phyloP scores from a whole-genome alignment of 208 protist species.

The Crithidia acanthocephali region DNA sequence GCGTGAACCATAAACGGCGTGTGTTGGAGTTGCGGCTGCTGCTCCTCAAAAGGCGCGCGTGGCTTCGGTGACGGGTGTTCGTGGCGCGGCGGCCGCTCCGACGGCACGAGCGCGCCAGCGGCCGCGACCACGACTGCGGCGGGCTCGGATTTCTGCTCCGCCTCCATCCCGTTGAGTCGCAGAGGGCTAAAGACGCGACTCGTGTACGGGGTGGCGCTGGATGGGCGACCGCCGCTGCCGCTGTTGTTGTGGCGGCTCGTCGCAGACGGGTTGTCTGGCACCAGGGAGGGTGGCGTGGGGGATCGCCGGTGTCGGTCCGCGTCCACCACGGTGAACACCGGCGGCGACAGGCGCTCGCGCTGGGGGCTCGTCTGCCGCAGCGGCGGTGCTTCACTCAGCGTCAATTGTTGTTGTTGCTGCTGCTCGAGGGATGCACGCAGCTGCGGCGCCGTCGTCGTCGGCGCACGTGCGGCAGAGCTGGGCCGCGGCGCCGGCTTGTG shows the following conservation, averaged over 20 bases:
- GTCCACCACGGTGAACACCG: neutral
- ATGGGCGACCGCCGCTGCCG: neutral
- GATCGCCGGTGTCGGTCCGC: neutral
- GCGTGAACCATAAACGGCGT: neutral
- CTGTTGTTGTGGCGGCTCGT: neutral
- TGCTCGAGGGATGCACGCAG: neutral
- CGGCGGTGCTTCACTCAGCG: neutral
- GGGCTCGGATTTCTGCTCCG: too few relatives aligned
- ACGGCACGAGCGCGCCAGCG: neutral
- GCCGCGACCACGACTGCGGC: neutral
- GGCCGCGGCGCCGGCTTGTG: neutral
- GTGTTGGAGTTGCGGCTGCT: neutral
- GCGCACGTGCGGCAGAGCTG: neutral
- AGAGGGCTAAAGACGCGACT: slow-evolving; percentile 16
- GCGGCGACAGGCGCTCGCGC: neutral
- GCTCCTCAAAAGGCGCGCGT: neutral
- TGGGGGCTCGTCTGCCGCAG: slow-evolving; percentile 4
- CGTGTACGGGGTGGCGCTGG: slow-evolving; percentile 3
- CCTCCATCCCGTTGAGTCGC: neutral
- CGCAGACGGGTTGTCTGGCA: neutral
- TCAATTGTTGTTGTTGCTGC: neutral
- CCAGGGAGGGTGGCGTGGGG: neutral
- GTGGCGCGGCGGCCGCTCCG: slow-evolving; percentile 1
- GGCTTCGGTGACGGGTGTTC: slow-evolving; percentile 1
- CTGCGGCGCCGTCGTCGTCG: neutral